Evolutionary conservation across 306 rosid species (phyloP).

Genomic region (Dicorynia guianensis): DNA sequence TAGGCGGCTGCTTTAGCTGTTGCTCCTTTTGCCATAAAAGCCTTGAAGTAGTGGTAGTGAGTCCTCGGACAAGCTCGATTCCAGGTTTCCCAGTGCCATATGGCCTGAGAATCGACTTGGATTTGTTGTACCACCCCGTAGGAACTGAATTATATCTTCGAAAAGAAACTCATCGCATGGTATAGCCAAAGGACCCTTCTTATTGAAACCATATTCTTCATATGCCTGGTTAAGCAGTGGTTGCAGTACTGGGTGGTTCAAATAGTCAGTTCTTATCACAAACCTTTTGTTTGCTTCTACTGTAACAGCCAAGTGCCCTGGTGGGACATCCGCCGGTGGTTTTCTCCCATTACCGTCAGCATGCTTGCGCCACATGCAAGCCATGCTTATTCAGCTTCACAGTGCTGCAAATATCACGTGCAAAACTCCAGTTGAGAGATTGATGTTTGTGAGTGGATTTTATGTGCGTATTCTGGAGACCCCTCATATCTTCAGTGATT

Average conservation of each 20-base stretch:
- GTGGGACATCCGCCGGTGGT: conserved; percentile 50
- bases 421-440: neutral
- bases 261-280: conserved; percentile 53
- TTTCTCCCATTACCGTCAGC: conserved; percentile 36
- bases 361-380: conserved; percentile 51
- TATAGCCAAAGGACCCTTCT: conserved; percentile 55
- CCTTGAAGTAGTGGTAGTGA: conserved; percentile 43
- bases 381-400: conserved; percentile 35
- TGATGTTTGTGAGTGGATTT: conserved; percentile 28
- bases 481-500: conserved; percentile 1
- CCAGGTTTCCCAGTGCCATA: conserved; percentile 38
- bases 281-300: conserved; percentile 49
- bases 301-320: conserved; percentile 49
- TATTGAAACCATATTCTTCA: conserved; percentile 53
- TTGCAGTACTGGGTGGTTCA: conserved; percentile 49
- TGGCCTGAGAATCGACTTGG: conserved; percentile 40
- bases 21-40: conserved; percentile 44
- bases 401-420: conserved; percentile 4
- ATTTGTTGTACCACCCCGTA: conserved; percentile 32
- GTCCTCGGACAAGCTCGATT: conserved; percentile 40
- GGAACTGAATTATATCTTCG: conserved; percentile 55
- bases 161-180: conserved; percentile 58
- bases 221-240: conserved; percentile 55
- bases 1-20: conserved; percentile 29
- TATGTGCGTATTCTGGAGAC: neutral